phyloP scores from a whole-genome alignment of 106 monocot genomes.

The Dendrobium catenatum region DNA sequence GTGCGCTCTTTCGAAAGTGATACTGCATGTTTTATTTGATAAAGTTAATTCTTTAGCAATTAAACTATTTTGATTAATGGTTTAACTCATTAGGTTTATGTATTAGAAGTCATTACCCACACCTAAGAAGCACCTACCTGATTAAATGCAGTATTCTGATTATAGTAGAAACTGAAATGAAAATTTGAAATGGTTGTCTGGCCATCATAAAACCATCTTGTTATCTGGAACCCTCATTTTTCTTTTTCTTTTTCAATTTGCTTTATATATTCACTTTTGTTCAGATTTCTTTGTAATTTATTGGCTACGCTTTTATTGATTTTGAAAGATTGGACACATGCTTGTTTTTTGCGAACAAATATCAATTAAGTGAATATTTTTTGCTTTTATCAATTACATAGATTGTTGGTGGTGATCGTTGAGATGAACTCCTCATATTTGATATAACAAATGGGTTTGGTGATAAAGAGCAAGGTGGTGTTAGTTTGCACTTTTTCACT shows the following conservation, averaged over 20 bases:
- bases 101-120: background rate
- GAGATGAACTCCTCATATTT: background rate
- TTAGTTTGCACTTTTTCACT: too few species aligned
- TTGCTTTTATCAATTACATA: background rate
- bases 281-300: background rate
- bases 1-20: background rate
- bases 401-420: background rate
- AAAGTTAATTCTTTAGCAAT: background rate
- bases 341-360: background rate
- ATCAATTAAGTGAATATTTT: background rate
- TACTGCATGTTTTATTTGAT: background rate
- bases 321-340: constrained; percentile 1
- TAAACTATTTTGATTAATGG: background rate
- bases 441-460: background rate
- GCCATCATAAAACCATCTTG: background rate
- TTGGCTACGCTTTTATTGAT: background rate
- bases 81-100: background rate
- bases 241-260: background rate
- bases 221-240: background rate
- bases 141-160: background rate
- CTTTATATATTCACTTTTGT: background rate
- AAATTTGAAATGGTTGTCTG: background rate
- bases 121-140: background rate
- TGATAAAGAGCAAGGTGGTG: background rate
- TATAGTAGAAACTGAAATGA: background rate